Percentiles rank a stretch among this genome's conserved stretches.
phyloP scores from a whole-genome alignment of 768 basidiomycete genomes.

The Tulasnella calospora region DNA sequence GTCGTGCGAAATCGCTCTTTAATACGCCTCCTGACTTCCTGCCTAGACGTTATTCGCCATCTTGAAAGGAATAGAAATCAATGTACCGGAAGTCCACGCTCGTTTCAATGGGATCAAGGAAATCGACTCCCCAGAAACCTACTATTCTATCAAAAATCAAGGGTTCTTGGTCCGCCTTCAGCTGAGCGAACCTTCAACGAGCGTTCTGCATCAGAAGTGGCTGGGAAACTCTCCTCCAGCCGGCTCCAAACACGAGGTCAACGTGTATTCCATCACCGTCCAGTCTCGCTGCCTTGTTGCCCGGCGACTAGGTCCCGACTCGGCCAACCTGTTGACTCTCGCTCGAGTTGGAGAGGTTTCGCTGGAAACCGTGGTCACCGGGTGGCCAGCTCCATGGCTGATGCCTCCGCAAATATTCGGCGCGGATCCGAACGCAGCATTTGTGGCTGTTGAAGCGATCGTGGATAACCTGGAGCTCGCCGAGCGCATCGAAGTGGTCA shows the following conservation, averaged over 20 bases:
- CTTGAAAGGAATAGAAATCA: slow-evolving; percentile 44
- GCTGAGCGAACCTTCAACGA: slow-evolving; percentile 46
- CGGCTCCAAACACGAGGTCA: slow-evolving; percentile 43
- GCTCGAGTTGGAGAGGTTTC: slow-evolving; percentile 3
- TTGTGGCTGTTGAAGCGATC: slow-evolving; percentile 47
- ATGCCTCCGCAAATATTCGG: slow-evolving; percentile 43
- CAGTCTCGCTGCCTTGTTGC: slow-evolving; percentile 41
- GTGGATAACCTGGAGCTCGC: slow-evolving; percentile 48
- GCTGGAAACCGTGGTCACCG: slow-evolving; percentile 33
- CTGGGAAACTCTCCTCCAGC: slow-evolving; percentile 44
- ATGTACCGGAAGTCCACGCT: slow-evolving; percentile 39
- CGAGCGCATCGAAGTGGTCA: slow-evolving; percentile 42
- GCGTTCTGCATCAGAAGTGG: slow-evolving; percentile 48
- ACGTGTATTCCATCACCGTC: slow-evolving; percentile 48
- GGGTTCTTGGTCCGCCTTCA: slow-evolving; percentile 41
- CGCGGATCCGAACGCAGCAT: slow-evolving; percentile 56
- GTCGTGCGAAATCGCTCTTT: background rate
- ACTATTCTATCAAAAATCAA: slow-evolving; percentile 12
- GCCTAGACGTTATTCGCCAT: slow-evolving; percentile 47
- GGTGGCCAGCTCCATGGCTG: slow-evolving; percentile 62
- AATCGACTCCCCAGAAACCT: slow-evolving; percentile 9
- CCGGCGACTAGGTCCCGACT: slow-evolving; percentile 2
- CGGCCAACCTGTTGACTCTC: background rate
- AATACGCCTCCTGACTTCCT: background rate
- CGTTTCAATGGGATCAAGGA: slow-evolving; percentile 3